Evolutionary conservation across 1,284 basidiomycete genomes (phyloP), one percentile per base, ranked within the genome.

Genomic region (Neotropicomus parvogracilis): DNA sequence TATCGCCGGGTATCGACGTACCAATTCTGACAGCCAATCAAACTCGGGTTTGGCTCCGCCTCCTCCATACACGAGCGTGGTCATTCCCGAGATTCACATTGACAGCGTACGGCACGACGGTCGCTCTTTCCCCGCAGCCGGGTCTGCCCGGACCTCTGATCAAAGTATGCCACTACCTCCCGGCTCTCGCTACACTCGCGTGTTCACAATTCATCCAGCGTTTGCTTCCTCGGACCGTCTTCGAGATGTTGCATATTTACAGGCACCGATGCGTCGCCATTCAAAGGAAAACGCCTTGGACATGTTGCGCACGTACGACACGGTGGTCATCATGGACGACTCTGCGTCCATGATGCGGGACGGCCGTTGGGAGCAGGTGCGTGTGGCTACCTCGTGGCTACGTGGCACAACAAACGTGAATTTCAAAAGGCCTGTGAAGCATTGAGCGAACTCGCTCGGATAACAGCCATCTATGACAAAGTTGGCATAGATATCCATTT

Each of bases 251-350:
- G 57, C 54, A 1, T 66, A 66, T 33, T 37, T 66, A 6, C 53
- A 52, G 29, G 50, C 59, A 11, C 65, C 66, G 0, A 50, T 67
- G 51, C 57, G 55, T 19, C 49, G 44, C 3, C 57, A 67, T 9
- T 64, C 57, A 0, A 53, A 46, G 38, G 76, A 79, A 54, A 63
- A 77, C 48, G 73, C 68, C 3, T 56, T 80, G 6, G 66, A 73
- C 32, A 68, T 62, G 32, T 59, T 81, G 11, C 54, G 60, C 28
- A 60, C 68, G 44, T 82, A 77, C 50, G 70, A 82, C 36, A 81
- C 77, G 0, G 70, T 79, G 6, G 66, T 82, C 33, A 54, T 81
- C 24, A 65, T 83, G 36, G 81, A 83, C 58, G 81, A 83, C 58
- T 83, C 81, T 1, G 62, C 58, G 6, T 82, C 81, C 10, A 84